Evolutionary conservation across 2,329 filamentous ascomycete genomes (phyloP).

Genomic region (Dothideomycetes sp.): DNA sequence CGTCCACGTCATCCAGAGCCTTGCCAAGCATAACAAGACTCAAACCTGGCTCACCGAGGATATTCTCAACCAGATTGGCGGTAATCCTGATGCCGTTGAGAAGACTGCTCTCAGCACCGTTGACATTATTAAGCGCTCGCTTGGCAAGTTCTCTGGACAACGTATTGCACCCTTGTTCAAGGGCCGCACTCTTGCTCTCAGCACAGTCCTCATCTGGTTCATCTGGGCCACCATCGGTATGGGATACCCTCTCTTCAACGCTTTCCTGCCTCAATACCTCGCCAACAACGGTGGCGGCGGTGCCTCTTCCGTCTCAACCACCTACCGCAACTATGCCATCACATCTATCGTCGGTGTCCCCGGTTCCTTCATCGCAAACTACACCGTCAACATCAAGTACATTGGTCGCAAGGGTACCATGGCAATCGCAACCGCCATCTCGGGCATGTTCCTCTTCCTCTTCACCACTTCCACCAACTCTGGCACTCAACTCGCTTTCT

Average conservation of each 20-base stretch:
- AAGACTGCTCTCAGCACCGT: conserved; percentile 32
- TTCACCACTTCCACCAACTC: conserved; percentile 52
- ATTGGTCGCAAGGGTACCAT: conserved; percentile 66
- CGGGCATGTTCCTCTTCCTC: conserved; percentile 59
- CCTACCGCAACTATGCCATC: conserved; percentile 74
- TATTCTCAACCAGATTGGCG: conserved; percentile 48
- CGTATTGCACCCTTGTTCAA: conserved; percentile 57
- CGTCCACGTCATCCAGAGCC: conserved; percentile 68
- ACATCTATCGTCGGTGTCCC: conserved; percentile 69
- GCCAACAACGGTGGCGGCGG: conserved; percentile 42
- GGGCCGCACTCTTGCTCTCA: conserved; percentile 38
- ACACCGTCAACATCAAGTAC: conserved; percentile 60
- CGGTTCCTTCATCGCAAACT: conserved; percentile 65
- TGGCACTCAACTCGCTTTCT: conserved; percentile 53
- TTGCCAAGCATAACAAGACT: conserved; percentile 52
- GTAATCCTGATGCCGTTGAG: conserved; percentile 34
- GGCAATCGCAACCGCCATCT: conserved; percentile 56
- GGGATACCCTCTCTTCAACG: conserved; percentile 82
- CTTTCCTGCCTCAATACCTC: conserved; percentile 81
- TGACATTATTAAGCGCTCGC: conserved; percentile 48
- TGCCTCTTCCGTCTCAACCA: conserved; percentile 27
- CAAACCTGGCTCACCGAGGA: conserved; percentile 72
- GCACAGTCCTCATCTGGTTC: conserved; percentile 57
- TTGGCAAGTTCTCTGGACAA: conserved; percentile 57
- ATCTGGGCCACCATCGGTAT: conserved; percentile 76